Evolutionary conservation across 768 basidiomycete species (phyloP), one percentile per base, ranked within the genome.

Genomic region (Agrocybe praecox): DNA sequence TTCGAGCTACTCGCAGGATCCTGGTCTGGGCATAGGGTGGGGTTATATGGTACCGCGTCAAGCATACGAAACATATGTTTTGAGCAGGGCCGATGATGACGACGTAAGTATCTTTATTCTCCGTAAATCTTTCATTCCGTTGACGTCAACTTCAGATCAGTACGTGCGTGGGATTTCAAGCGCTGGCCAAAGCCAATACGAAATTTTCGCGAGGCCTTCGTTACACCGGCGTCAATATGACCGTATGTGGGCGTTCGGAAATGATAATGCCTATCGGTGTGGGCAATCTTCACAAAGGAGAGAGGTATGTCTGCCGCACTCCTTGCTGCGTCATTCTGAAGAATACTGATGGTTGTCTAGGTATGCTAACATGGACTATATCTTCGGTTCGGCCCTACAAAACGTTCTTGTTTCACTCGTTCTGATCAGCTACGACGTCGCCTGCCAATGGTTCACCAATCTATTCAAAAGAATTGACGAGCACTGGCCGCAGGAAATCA

Each of bases 51-150:
- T 58, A 2, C 45, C 44, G 3, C 36, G 49, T 5, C 11, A 18
- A 8, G 14, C 47, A 0, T 63, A 63, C 24, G 57, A 60, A 23
- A 19, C 50, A 9, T 63, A 60, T 19, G 53, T 63, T 8, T 15
- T 52, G 19, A 52, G 56, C 23, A 32, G 34, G 18, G 50, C 51
- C 2, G 49, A 58, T 9, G 59, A 53, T 1, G 24, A 52, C 1
- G 55, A 61, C n/a, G 62, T 63, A 32, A 43, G 59, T 58, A 3
- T 3, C 12, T n/a, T n/a, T 6, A 12, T 40, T 15, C 14, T 40
- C 12, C n/a, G 12, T n/a, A 6, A 5, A 4, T 15, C 14, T n/a
- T 15, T 40, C n/a, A 3, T 5, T 40, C 36, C 5, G 14, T 40
- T 40, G 3, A 40, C 5, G n/a, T n/a, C n/a, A n/a, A n/a, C n/a